Conservation (phyloP, 768 basidiomycete genomes). For the Russula brevipes region DNA sequence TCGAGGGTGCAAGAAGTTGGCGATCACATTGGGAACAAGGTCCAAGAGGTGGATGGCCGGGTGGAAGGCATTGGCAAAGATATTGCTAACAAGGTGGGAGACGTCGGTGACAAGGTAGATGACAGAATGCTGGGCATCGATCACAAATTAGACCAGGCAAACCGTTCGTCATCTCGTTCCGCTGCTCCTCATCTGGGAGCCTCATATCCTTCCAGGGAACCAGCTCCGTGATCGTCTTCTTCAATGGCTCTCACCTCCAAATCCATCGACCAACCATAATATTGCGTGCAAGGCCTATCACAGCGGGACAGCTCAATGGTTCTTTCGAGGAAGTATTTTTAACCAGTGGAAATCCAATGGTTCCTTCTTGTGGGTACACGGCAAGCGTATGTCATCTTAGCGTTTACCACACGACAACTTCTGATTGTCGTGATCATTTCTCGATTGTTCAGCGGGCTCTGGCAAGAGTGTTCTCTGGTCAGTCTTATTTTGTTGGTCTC, state of each 20-base stretch:
- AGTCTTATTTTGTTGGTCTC: neutral
- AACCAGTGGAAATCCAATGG: neutral
- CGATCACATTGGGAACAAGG: too few relatives aligned
- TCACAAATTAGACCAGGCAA: too few relatives aligned
- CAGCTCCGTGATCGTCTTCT: neutral
- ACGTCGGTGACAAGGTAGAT: too few relatives aligned
- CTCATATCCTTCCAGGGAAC: neutral
- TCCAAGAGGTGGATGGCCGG: too few relatives aligned
- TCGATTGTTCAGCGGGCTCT: neutral
- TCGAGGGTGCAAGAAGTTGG: too few relatives aligned
- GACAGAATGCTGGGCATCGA: too few relatives aligned
- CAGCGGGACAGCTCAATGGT: neutral
- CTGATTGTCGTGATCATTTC: neutral
- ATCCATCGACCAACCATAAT: neutral
- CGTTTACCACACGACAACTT: too few relatives aligned
- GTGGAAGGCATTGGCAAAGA: too few relatives aligned
- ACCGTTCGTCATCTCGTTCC: neutral
- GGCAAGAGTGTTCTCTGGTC: conserved; percentile 3
- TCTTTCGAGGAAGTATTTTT: neutral
- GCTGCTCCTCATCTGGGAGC: neutral
- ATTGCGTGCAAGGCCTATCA: neutral
- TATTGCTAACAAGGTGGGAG: too few relatives aligned
- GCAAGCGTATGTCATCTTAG: neutral
- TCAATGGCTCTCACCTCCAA: neutral
- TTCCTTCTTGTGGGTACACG: neutral